Evolutionary conservation across 495 filamentous ascomycete genomes (phyloP).

Genomic region (Staphylotrichum tortipilum): DNA sequence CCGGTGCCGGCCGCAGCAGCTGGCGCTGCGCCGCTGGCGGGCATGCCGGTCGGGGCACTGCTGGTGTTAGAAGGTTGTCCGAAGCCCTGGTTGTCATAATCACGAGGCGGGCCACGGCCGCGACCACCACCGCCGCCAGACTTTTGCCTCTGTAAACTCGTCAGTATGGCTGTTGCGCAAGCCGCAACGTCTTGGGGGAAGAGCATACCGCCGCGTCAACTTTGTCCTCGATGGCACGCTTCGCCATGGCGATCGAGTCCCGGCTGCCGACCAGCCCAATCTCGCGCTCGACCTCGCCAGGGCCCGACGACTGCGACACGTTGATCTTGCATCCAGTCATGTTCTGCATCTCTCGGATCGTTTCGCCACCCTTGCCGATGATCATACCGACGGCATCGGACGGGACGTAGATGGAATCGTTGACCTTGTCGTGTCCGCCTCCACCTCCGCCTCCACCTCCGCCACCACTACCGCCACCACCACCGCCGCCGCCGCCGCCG

Average conservation of each 20-base stretch:
- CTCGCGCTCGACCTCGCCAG: slow-evolving; percentile 63
- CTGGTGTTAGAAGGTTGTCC: slow-evolving; percentile 23
- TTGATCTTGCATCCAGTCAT: slow-evolving; percentile 83
- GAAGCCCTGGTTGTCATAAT: slow-evolving; percentile 38
- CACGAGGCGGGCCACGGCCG: slow-evolving; percentile 34
- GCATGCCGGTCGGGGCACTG: slow-evolving; percentile 17
- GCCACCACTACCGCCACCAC: slow-evolving; percentile 22
- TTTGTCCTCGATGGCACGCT: slow-evolving; percentile 73
- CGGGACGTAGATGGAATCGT: slow-evolving; percentile 70
- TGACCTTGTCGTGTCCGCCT: slow-evolving; percentile 53
- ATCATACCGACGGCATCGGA: slow-evolving; percentile 88
- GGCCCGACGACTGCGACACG: slow-evolving; percentile 61
- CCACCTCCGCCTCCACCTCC: slow-evolving; percentile 31
- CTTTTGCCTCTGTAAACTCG: slow-evolving; percentile 40
- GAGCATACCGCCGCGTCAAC: slow-evolving; percentile 69
- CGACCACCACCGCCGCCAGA: slow-evolving; percentile 39
- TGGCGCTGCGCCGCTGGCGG: slow-evolving; percentile 13
- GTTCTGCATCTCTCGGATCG: slow-evolving; percentile 79
- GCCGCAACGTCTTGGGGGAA: neutral
- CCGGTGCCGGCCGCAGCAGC: slow-evolving; percentile 12
- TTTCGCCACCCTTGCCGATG: slow-evolving; percentile 79
- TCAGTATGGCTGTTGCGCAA: slow-evolving; percentile 17
- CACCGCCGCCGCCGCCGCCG: slow-evolving; percentile 30
- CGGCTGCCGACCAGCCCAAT: slow-evolving; percentile 67
- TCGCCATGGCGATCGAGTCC: slow-evolving; percentile 64